phyloP scores from a whole-genome alignment of 768 basidiomycete genomes.

The Mycena albidolilacea region DNA sequence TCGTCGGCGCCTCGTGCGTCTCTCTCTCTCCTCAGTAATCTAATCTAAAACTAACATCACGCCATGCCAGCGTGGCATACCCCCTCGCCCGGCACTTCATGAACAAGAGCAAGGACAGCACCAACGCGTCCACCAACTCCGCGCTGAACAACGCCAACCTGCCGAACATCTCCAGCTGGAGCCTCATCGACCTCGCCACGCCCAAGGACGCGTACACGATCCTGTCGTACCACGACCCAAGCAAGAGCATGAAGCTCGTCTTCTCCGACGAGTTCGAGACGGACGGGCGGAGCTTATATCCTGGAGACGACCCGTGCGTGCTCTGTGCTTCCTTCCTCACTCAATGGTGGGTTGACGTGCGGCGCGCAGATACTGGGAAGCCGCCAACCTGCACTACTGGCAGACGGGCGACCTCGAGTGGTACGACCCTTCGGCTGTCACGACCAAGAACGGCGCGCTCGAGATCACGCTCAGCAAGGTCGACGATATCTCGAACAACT shows the following conservation, averaged over 20 bases:
- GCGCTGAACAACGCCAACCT: conserved; percentile 46
- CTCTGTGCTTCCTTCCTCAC: no score
- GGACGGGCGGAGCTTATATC: no score
- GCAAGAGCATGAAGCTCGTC: no score
- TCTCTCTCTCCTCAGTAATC: conserved; percentile 3
- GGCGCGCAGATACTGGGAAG: conserved; percentile 72
- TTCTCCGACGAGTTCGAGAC: no score
- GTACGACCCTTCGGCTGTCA: conserved; percentile 84
- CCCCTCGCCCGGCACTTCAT: conserved; percentile 29
- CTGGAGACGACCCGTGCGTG: no score
- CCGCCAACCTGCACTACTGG: conserved; percentile 86
- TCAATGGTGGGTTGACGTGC: conserved; percentile 44
- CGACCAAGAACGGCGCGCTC: conserved; percentile 78
- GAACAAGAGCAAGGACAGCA: no score
- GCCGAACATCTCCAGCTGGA: no score
- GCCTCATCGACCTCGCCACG: no score
- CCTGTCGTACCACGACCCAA: no score
- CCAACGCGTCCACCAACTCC: conserved; percentile 11
- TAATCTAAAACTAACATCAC: conserved; percentile 12
- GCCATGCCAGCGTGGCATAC: conserved; percentile 28
- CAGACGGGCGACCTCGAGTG: conserved; percentile 85
- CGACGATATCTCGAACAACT: conserved; percentile 65
- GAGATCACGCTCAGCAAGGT: conserved; percentile 76
- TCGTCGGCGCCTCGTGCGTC: no score
- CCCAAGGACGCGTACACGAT: no score